These are phyloP conservation scores for Usnea hakonensis DNA, from an alignment of 495 filamentous ascomycete genomes.

Conservation along the genomic window DNA sequence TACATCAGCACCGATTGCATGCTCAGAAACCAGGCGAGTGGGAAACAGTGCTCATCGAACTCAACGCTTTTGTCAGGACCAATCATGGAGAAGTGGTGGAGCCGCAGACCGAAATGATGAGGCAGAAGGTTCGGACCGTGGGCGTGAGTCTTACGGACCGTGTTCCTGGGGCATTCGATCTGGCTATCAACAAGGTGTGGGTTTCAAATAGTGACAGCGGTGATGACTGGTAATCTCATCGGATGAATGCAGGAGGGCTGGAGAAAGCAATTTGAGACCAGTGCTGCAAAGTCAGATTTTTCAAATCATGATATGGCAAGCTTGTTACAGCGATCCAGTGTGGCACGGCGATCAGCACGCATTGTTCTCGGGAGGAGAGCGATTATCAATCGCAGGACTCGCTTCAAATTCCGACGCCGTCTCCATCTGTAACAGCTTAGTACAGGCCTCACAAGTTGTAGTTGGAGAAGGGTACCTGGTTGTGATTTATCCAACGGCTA, in stretches of 20 bases:
- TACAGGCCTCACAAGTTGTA: too few species aligned
- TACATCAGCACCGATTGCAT: constrained; percentile 92
- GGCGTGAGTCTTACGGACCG: constrained; percentile 87
- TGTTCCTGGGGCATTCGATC: constrained; percentile 75
- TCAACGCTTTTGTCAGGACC: constrained; percentile 88
- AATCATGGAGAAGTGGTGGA: constrained; percentile 85
- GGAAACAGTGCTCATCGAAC: constrained; percentile 86
- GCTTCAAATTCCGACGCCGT: neutral
- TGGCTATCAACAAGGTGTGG: constrained; percentile 80
- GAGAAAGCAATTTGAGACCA: neutral
- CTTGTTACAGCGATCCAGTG: neutral
- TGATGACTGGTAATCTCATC: constrained; percentile 35
- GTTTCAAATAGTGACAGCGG: constrained; percentile 41
- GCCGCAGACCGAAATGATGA: constrained; percentile 79
- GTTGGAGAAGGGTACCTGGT: neutral
- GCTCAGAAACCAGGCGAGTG: constrained; percentile 73
- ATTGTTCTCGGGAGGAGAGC: neutral
- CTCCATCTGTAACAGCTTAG: neutral
- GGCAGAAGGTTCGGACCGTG: constrained; percentile 73
- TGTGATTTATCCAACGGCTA: neutral
- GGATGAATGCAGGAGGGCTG: neutral
- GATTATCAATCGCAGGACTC: neutral
- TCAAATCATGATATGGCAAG: neutral
- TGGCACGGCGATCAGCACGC: neutral
- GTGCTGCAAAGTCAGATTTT: neutral